A percentile compares a stretch with the other conserved stretches of the same genome.
phyloP scores from a whole-genome alignment of 2,329 filamentous ascomycete genomes.

The Hypoxylon sp. region DNA sequence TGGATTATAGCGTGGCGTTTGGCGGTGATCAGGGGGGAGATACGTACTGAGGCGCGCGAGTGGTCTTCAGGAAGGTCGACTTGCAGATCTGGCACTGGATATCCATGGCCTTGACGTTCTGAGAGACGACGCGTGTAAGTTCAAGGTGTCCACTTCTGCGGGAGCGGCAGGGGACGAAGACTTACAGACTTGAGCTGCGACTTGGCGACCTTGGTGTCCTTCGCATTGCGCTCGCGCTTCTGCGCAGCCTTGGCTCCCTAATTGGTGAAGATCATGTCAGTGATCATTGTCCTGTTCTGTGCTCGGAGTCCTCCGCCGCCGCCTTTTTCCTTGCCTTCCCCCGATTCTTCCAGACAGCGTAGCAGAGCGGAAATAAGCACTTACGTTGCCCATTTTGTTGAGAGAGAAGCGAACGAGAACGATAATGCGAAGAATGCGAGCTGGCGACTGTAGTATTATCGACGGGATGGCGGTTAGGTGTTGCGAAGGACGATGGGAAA shows the following conservation, averaged over 20 bases:
- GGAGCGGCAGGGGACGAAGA: constrained; percentile 43
- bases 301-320: constrained; percentile 23
- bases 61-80: constrained; percentile 84
- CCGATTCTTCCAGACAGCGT: neutral
- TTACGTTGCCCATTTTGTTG: constrained; percentile 50
- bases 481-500: constrained; percentile 33
- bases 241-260: constrained; percentile 77
- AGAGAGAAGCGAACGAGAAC: constrained; percentile 7
- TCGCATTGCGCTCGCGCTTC: constrained; percentile 80
- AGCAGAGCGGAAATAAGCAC: constrained; percentile 18
- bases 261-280: constrained; percentile 25
- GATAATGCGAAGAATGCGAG: neutral
- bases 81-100: constrained; percentile 85
- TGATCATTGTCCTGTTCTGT: constrained; percentile 21
- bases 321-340: neutral
- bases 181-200: constrained; percentile 78
- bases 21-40: neutral
- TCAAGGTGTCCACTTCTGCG: constrained; percentile 7
- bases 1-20: neutral
- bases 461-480: constrained; percentile 38
- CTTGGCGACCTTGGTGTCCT: constrained; percentile 72
- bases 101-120: constrained; percentile 82
- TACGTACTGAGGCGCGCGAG: constrained; percentile 77
- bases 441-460: constrained; percentile 16
- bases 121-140: constrained; percentile 26